Percentiles rank a stretch among this genome's conserved stretches.
phyloP scores from a whole-genome alignment of 352 stramenopile genomes.

The Albugo candida region DNA sequence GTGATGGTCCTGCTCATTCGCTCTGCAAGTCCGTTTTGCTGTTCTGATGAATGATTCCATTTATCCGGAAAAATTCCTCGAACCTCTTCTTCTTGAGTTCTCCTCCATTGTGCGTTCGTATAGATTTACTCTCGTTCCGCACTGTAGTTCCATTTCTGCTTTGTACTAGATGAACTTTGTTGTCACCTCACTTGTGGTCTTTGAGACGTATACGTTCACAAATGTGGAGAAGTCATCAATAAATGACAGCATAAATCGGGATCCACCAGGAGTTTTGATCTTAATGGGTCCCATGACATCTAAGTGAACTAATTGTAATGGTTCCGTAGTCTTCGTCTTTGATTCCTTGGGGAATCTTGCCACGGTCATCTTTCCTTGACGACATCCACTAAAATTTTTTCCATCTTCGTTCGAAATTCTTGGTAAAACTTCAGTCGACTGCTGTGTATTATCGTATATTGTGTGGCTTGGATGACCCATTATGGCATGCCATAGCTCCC shows the following conservation, averaged over 20 bases:
- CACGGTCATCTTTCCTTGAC: slow-evolving; percentile 6
- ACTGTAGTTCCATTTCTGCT: slow-evolving; percentile 9
- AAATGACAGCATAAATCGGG: slow-evolving; percentile 5
- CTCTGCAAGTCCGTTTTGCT: slow-evolving; percentile 12
- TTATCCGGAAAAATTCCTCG: not conserved
- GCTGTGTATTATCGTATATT: not conserved
- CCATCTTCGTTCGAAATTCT: not conserved
- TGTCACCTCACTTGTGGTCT: slow-evolving; percentile 8
- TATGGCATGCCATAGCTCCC: slow-evolving; percentile 9
- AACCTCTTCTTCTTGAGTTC: slow-evolving; percentile 14
- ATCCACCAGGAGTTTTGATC: slow-evolving; percentile 5
- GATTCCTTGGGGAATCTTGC: slow-evolving; percentile 1
- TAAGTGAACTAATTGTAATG: slow-evolving; percentile 8
- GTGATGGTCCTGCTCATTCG: slow-evolving; percentile 11
- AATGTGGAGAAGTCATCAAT: slow-evolving; percentile 9
- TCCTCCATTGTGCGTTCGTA: slow-evolving; percentile 14
- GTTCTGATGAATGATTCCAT: slow-evolving; percentile 13
- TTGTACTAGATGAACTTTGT: slow-evolving; percentile 7
- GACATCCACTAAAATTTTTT: slow-evolving; percentile 6
- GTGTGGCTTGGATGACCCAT: slow-evolving; percentile 6
- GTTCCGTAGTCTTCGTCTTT: too few relatives aligned
- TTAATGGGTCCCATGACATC: slow-evolving; percentile 10
- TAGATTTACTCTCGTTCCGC: slow-evolving; percentile 3
- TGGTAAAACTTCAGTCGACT: slow-evolving; percentile 2
- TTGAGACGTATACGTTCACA: slow-evolving; percentile 9